These are phyloP conservation scores for Mycena rebaudengoi DNA, from an alignment of 768 basidiomycete species.

Conservation along the genomic window DNA sequence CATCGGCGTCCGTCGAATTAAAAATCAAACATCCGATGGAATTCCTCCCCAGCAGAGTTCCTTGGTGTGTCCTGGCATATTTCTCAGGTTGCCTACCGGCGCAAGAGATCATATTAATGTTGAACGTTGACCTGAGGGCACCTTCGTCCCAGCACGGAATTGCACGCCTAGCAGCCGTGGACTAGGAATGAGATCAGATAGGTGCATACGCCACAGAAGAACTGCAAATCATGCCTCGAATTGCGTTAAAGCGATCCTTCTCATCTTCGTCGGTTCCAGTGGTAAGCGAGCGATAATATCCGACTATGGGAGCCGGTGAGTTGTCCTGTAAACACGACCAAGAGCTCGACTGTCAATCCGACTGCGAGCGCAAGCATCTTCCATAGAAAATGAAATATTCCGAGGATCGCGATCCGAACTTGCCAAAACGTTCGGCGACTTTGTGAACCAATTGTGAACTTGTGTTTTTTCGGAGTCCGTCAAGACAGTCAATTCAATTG, in stretches of 20 bases:
- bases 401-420: slow-evolving; percentile 5
- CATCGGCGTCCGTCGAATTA: slow-evolving; percentile 20
- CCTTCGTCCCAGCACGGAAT: slow-evolving; percentile 80
- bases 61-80: slow-evolving; percentile 66
- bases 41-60: slow-evolving; percentile 35
- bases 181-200: slow-evolving; percentile 18
- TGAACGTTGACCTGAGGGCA: slow-evolving; percentile 70
- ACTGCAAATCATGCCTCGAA: slow-evolving; percentile 15
- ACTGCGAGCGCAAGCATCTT: background rate
- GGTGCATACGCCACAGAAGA: slow-evolving; percentile 11
- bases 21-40: slow-evolving; percentile 41
- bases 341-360: background rate
- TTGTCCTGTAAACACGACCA: slow-evolving; percentile 4
- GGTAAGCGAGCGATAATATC: slow-evolving; percentile 19
- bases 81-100: slow-evolving; percentile 66
- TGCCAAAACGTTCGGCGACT: slow-evolving; percentile 10
- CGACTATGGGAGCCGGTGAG: slow-evolving; percentile 21
- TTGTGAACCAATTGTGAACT: slow-evolving; percentile 50
- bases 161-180: slow-evolving; percentile 19
- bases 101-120: slow-evolving; percentile 66
- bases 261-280: slow-evolving; percentile 16
- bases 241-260: slow-evolving; percentile 22
- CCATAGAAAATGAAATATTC: slow-evolving; percentile 4
- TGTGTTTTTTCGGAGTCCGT: slow-evolving; percentile 68
- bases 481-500: slow-evolving; percentile 59